Base-by-base conservation (phyloP, 1,284 basidiomycete species). In the Rhizoctonia solani region DNA sequence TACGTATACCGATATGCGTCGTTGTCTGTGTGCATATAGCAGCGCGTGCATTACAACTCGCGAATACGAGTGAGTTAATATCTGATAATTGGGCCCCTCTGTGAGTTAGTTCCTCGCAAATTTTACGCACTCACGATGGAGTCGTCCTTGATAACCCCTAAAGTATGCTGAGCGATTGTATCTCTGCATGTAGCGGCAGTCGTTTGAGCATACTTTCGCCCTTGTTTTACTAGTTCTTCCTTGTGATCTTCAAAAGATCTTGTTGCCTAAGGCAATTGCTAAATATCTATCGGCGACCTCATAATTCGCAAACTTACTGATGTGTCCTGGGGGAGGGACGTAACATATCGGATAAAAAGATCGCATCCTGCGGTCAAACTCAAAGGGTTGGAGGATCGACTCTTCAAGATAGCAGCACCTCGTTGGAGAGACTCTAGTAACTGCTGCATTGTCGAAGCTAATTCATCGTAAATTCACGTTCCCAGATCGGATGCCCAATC, bases 1-100 rank as follows among this genome's bases (percentile, higher is more conserved):
- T 63, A 99, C 97, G 76, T 95, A 99, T 47, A 99, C 96, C 74
- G 90, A 92, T 78, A 99, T 94, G 66, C 95, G 85, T 79, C 98
- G 98, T 75, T 87, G 86, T 74, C 89, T 84, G 77, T 96, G 90
- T 5, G 95, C 95, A 70, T 88, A 84, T 55, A 98, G 83, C 55
- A 99, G 83, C 19, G 95, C 90, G 77, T 94, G 89, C 81, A 97
- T 91, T 53, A 99, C 96, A 27, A 98, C 95, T 72, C 97, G 83
- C 47, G 97, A 99, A 79, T 95, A 93, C 23, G 91, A 93, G 78
- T 98, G 96, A 2, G 94, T 98, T 69, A 98, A 83, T 74, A 98
- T 95, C 92, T 95, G 76, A 63, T 19, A 21, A n/a, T n/a, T n/a
- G n/a, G n/a, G n/a, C n/a, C 9, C 19, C 11, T 14, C 32, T 34